Percentiles rank a stretch among this genome's conserved stretches.
phyloP scores from a whole-genome alignment of 2,329 filamentous ascomycete genomes.

The Scedosporium aurantiacum region DNA sequence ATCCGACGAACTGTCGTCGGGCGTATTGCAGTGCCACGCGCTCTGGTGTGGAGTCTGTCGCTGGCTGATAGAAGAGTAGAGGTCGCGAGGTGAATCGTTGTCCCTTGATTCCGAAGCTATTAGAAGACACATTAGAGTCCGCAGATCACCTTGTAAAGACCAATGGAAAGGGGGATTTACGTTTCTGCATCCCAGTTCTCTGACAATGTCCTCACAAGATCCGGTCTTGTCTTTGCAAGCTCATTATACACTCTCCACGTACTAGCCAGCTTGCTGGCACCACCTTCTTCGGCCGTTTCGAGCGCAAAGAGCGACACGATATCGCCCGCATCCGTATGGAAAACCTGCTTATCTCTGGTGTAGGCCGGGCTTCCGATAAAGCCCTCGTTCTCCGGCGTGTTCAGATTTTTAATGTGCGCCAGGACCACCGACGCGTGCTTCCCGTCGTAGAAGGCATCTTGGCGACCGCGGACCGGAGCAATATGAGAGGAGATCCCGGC shows the following conservation, averaged over 20 bases:
- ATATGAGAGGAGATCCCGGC: constrained; percentile 49
- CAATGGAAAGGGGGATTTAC: constrained; percentile 15
- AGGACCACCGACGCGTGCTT: constrained; percentile 39
- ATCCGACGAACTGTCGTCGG: constrained; percentile 9
- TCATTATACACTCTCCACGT: constrained; percentile 49
- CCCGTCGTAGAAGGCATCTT: constrained; percentile 38
- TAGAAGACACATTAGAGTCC: too few species aligned
- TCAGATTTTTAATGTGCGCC: constrained; percentile 52
- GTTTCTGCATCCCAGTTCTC: constrained; percentile 14
- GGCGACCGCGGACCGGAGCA: constrained; percentile 39
- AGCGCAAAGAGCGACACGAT: constrained; percentile 43
- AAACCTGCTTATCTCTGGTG: constrained; percentile 33
- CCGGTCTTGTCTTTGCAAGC: constrained; percentile 43
- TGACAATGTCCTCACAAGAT: constrained; percentile 42
- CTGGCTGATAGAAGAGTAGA: constrained; percentile 44
- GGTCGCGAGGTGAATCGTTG: constrained; percentile 35
- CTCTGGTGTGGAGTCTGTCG: constrained; percentile 32
- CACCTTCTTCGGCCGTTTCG: constrained; percentile 36
- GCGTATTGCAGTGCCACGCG: constrained; percentile 47
- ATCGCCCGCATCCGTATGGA: constrained; percentile 47
- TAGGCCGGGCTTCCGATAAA: constrained; percentile 10
- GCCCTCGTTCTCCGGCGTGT: constrained; percentile 3
- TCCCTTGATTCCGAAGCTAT: constrained; percentile 21
- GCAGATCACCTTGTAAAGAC: constrained; percentile 6
- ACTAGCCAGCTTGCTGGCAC: constrained; percentile 42